A percentile compares a stretch with the other conserved stretches of the same genome.
Evolutionary conservation across 441 rosid genomes (phyloP).

Genomic region (Raphanus hybrid): DNA sequence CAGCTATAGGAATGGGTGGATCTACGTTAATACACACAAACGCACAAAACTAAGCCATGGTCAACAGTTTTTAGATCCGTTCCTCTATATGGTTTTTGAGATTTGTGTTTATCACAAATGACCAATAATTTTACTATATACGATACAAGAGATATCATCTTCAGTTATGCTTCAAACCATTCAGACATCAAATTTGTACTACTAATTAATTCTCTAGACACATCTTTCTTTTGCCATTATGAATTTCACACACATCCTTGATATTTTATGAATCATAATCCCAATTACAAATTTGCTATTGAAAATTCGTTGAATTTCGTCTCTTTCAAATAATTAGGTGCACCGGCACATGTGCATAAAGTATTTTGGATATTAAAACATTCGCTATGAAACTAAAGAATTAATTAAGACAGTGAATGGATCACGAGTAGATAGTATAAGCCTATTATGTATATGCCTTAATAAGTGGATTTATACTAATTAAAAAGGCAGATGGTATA

Average conservation of each 20-base stretch:
- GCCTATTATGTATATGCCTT: not conserved
- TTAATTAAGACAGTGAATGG: not conserved
- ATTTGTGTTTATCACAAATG: not conserved
- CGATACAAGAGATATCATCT: not conserved
- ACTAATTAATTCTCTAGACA: not conserved
- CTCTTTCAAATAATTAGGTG: not conserved
- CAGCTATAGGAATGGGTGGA: not conserved
- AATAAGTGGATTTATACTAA: not conserved
- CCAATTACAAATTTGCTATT: not conserved
- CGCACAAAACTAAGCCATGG: not conserved
- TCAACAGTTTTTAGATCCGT: not conserved
- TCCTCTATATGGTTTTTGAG: not conserved
- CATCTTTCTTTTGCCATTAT: conserved; percentile 1
- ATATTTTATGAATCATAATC: not conserved
- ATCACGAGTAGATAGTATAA: not conserved
- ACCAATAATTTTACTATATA: not conserved
- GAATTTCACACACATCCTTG: conserved; percentile 1
- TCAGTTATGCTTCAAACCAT: not conserved
- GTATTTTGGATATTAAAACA: not conserved
- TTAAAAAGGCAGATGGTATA: not conserved
- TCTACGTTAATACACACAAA: not conserved
- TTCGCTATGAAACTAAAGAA: not conserved
- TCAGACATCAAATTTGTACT: not conserved
- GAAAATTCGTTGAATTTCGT: not conserved
- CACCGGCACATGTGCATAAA: not conserved